Conservation (phyloP, 306 rosid genomes). For the Malus sylvestris region DNA sequence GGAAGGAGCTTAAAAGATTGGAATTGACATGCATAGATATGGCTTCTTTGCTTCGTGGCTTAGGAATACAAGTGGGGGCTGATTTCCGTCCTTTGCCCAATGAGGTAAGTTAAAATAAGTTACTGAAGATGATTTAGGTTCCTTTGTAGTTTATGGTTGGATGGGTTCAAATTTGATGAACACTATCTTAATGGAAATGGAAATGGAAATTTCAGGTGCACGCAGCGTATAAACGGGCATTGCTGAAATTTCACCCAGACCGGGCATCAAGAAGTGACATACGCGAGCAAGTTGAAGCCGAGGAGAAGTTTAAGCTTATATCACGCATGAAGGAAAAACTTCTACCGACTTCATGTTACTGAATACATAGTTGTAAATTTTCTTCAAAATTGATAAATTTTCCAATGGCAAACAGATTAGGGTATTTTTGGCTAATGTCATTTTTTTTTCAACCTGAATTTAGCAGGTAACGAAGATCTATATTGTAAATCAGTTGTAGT, state of each 20-base stretch:
- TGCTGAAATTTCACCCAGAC: conserved; percentile 82
- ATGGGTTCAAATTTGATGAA: not conserved
- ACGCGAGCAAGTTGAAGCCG: conserved; percentile 80
- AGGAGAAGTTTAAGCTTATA: conserved; percentile 85
- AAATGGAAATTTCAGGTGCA: conserved; percentile 57
- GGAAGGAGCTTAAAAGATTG: conserved; percentile 50
- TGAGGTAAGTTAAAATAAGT: conserved; percentile 45
- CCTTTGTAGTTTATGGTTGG: not conserved
- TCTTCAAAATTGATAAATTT: not conserved
- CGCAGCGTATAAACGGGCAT: conserved; percentile 70
- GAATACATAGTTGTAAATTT: conserved; percentile 9
- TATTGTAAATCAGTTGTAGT: not conserved
- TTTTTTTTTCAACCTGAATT: not conserved
- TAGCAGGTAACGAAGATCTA: not conserved
- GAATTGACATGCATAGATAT: conserved; percentile 58
- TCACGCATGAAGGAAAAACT: conserved; percentile 72
- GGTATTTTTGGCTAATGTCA: not conserved
- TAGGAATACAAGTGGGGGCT: conserved; percentile 71
- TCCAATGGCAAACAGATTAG: conserved; percentile 1
- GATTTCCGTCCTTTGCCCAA: conserved; percentile 33
- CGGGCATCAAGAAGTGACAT: conserved; percentile 67
- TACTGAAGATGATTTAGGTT: not conserved
- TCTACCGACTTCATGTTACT: conserved; percentile 25
- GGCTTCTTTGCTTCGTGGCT: conserved; percentile 76
- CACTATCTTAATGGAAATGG: not conserved